These are phyloP conservation scores for Quercus gilva DNA, from an alignment of 306 rosid species.

Conservation along the genomic window DNA sequence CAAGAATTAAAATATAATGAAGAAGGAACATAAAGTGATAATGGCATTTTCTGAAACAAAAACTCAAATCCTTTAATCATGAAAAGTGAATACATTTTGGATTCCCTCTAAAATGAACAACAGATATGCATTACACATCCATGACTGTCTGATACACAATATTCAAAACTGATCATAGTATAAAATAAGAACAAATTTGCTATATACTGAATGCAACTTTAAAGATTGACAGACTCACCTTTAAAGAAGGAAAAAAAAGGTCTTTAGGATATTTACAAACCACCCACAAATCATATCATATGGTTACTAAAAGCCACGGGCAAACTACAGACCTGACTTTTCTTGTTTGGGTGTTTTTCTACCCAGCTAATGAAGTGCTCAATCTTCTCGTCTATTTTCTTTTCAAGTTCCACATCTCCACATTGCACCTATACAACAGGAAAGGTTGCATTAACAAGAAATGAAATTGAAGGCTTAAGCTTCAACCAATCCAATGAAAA, in stretches of 20 bases:
- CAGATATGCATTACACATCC: not conserved
- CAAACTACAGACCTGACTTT: slow-evolving; percentile 74
- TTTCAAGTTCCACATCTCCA: slow-evolving; percentile 85
- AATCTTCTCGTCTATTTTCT: slow-evolving; percentile 90
- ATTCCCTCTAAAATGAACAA: not conserved
- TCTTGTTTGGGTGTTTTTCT: slow-evolving; percentile 96
- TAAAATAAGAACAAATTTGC: not conserved
- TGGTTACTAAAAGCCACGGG: not conserved
- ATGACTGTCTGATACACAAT: not conserved
- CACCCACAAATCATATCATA: not conserved
- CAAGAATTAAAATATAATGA: not conserved
- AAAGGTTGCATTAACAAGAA: not conserved
- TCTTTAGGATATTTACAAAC: not conserved
- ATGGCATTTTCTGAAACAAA: slow-evolving; percentile 2
- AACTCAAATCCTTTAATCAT: not conserved
- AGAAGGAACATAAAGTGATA: not conserved
- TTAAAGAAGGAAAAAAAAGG: not conserved
- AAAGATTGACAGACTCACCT: not conserved
- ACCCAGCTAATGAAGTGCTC: slow-evolving; percentile 94
- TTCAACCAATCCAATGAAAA: not conserved
- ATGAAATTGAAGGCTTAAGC: not conserved
- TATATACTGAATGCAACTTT: not conserved
- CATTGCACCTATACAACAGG: slow-evolving; percentile 80
- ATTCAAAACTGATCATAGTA: not conserved
- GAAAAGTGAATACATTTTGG: not conserved